phyloP scores from a whole-genome alignment of 768 basidiomycete genomes.

The Boletus subparvulus region DNA sequence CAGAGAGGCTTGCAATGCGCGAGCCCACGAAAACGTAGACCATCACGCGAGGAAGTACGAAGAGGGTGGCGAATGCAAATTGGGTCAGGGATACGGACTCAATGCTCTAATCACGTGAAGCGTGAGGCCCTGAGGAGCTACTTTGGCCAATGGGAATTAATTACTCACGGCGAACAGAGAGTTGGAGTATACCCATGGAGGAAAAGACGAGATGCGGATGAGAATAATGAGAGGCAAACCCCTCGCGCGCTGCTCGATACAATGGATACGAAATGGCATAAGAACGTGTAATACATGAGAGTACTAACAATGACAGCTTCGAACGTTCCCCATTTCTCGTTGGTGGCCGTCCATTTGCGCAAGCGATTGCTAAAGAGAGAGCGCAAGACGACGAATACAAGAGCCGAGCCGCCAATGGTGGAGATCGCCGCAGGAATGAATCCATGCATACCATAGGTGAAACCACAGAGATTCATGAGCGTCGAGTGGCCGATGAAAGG shows the following conservation, averaged over 20 bases:
- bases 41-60: conserved; percentile 67
- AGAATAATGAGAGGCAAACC: conserved; percentile 82
- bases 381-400: conserved; percentile 62
- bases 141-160: neutral
- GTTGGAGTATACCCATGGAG: conserved; percentile 88
- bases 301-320: conserved; percentile 67
- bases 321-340: conserved; percentile 75
- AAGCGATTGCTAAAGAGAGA: conserved; percentile 55
- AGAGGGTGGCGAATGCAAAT: conserved; percentile 71
- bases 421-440: conserved; percentile 61
- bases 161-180: conserved; percentile 68
- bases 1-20: conserved; percentile 69
- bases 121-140: conserved; percentile 1
- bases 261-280: neutral
- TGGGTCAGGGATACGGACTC: conserved; percentile 71
- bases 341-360: conserved; percentile 57
- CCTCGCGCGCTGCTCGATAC: conserved; percentile 53
- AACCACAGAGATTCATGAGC: conserved; percentile 65
- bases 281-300: neutral
- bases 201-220: conserved; percentile 78
- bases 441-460: conserved; percentile 80
- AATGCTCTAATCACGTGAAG: conserved; percentile 54
- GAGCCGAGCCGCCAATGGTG: conserved; percentile 63
- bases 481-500: conserved; percentile 33
- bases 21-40: conserved; percentile 80